Evolutionary conservation across 257 asterid genomes (phyloP).

Genomic region (Ajuga chamaepitys): DNA sequence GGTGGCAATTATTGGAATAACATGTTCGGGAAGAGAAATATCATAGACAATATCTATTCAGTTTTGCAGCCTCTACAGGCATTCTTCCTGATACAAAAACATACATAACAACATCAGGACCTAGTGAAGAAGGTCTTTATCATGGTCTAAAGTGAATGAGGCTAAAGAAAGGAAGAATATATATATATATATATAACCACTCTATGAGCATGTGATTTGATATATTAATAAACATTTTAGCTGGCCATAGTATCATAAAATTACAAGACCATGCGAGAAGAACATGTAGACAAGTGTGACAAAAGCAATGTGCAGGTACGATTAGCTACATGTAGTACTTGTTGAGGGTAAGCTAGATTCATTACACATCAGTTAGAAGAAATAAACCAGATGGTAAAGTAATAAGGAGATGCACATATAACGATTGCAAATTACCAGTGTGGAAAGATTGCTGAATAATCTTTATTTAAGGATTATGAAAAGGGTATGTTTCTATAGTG

Average conservation of each 20-base stretch:
- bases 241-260: background rate
- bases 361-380: background rate
- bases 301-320: background rate
- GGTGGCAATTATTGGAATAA: slow-evolving; percentile 9
- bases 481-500: no score
- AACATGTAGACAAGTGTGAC: slow-evolving; percentile 1
- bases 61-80: slow-evolving; percentile 71
- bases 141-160: background rate
- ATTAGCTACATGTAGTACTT: slow-evolving; percentile 10
- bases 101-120: slow-evolving; percentile 20
- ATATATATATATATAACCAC: background rate
- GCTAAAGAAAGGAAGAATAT: no score
- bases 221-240: background rate
- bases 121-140: slow-evolving; percentile 5
- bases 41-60: slow-evolving; percentile 82
- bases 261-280: slow-evolving; percentile 13
- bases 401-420: background rate
- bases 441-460: background rate
- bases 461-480: no score
- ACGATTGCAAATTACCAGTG: background rate
- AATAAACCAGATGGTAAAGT: background rate
- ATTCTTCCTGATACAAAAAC: slow-evolving; percentile 64
- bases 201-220: background rate
- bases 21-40: slow-evolving; percentile 74
- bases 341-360: background rate